phyloP scores from a whole-genome alignment of 805 yeast genomes.

The Clavispora phyllophila region DNA sequence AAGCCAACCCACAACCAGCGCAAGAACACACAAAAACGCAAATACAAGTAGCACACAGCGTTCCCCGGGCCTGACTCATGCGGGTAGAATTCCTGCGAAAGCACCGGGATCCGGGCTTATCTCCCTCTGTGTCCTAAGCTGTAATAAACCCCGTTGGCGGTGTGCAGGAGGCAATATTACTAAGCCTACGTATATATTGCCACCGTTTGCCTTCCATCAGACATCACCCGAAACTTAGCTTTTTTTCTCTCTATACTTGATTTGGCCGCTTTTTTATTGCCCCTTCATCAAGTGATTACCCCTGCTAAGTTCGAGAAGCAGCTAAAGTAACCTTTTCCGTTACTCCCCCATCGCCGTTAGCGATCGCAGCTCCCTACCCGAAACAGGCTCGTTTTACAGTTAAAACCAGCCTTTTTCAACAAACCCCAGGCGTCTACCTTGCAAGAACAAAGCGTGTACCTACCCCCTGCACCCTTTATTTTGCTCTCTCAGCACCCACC shows the following conservation, averaged over 20 bases:
- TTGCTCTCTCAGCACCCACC: background rate
- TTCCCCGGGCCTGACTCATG: no score
- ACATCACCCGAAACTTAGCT: background rate
- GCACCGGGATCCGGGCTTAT: background rate
- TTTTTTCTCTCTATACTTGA: background rate
- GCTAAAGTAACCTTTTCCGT: background rate
- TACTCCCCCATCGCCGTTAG: background rate
- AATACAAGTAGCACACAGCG: no score
- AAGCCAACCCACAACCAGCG: no score
- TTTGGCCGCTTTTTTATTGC: background rate
- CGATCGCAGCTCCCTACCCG: background rate
- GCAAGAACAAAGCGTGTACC: background rate
- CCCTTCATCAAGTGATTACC: background rate
- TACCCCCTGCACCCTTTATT: background rate
- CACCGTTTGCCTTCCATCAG: conserved; percentile 3
- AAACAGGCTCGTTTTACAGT: background rate
- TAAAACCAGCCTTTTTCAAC: background rate
- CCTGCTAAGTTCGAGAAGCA: background rate
- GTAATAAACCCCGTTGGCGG: background rate
- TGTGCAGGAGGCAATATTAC: conserved; percentile 3
- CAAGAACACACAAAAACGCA: no score
- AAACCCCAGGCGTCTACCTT: background rate
- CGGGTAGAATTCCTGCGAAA: no score
- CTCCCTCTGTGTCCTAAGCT: background rate
- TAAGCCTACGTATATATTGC: conserved; percentile 8